Evolutionary conservation across 768 basidiomycete species (phyloP).

Genomic region (Pulveroboletus ravenelii): DNA sequence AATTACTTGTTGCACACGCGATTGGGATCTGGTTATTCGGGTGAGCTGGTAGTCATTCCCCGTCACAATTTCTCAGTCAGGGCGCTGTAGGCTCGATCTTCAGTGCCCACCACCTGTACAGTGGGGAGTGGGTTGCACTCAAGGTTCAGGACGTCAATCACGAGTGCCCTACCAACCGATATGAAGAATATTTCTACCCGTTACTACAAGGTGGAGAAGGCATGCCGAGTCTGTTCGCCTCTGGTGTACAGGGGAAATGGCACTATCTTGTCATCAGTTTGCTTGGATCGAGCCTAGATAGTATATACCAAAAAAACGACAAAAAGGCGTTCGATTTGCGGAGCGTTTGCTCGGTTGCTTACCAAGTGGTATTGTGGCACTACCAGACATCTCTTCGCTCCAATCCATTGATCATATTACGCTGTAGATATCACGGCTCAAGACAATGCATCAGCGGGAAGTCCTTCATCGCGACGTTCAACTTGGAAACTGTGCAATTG

Average conservation of each 20-base stretch:
- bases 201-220: constrained; percentile 65
- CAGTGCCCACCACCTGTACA: constrained; percentile 54
- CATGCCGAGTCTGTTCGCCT: constrained; percentile 68
- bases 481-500: constrained; percentile 70
- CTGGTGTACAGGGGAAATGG: constrained; percentile 55
- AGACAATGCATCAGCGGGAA: constrained; percentile 70
- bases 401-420: constrained; percentile 5
- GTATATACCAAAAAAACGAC: constrained; percentile 49
- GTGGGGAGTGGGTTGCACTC: constrained; percentile 58
- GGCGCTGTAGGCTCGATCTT: constrained; percentile 62
- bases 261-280: constrained; percentile 75
- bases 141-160: constrained; percentile 69
- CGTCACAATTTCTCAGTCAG: not conserved
- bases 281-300: constrained; percentile 66
- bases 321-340: constrained; percentile 62
- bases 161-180: constrained; percentile 72
- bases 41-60: constrained; percentile 32
- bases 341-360: constrained; percentile 68
- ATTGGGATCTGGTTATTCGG: constrained; percentile 72
- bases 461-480: constrained; percentile 78
- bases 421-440: constrained; percentile 61
- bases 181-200: constrained; percentile 67
- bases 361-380: constrained; percentile 58
- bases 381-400: not conserved
- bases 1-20: constrained; percentile 58